A percentile compares a stretch with the other conserved stretches of the same genome.
Evolutionary conservation across 1,139 yeast species (phyloP).

Genomic region (Protomyces macrosporus): DNA sequence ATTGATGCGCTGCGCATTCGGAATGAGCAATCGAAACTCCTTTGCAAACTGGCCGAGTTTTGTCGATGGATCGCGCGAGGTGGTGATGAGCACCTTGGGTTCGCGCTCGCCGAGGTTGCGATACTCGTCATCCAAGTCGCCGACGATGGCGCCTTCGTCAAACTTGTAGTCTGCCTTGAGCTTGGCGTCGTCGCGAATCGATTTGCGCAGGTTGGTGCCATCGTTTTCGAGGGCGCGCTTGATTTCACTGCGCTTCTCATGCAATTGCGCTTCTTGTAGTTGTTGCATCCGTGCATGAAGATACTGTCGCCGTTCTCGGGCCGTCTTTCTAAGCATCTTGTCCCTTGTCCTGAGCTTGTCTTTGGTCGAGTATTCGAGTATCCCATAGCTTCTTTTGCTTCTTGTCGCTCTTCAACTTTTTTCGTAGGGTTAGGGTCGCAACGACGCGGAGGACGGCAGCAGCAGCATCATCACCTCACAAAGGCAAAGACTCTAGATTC

Average conservation of each 20-base stretch:
- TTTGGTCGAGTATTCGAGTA: neutral
- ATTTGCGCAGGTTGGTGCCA: slow-evolving; percentile 72
- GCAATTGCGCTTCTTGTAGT: slow-evolving; percentile 78
- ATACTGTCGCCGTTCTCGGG: slow-evolving; percentile 92
- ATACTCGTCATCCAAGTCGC: slow-evolving; percentile 76
- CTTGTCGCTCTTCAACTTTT: neutral
- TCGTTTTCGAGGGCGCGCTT: slow-evolving; percentile 89
- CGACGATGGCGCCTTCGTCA: slow-evolving; percentile 61
- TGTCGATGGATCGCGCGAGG: slow-evolving; percentile 86
- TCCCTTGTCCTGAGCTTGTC: neutral
- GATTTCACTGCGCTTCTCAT: slow-evolving; percentile 79
- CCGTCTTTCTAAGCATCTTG: slow-evolving; percentile 59
- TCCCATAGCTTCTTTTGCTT: neutral
- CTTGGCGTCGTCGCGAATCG: slow-evolving; percentile 77
- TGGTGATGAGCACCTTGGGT: slow-evolving; percentile 89
- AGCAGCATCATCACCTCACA: slow-evolving; percentile 35
- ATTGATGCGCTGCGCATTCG: slow-evolving; percentile 80
- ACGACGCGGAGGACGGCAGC: neutral
- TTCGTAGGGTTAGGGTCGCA: neutral
- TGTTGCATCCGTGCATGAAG: slow-evolving; percentile 82
- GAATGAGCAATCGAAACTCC: slow-evolving; percentile 82
- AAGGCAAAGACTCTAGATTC: too few relatives aligned
- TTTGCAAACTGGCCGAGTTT: slow-evolving; percentile 84
- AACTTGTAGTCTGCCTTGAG: slow-evolving; percentile 76
- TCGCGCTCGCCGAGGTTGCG: slow-evolving; percentile 82